Conservation (phyloP, 2,329 filamentous ascomycete genomes). For the Knufia petricola region DNA sequence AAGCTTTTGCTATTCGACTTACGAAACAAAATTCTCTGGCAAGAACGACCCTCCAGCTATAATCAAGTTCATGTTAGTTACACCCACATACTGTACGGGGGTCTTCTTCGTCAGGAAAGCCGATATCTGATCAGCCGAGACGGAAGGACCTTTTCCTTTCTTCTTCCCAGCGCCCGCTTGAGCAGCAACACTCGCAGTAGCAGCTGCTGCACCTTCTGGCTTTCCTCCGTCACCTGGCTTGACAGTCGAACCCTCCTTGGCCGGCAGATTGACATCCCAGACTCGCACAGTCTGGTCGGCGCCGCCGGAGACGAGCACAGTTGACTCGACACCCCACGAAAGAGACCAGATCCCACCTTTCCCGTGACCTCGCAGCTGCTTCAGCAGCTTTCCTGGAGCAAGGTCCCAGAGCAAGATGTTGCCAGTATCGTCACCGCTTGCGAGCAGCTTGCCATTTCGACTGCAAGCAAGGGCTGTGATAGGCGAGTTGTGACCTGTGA, state of each 20-base stretch:
- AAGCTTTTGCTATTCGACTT: background rate
- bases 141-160: conserved; percentile 79
- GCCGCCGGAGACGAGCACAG: conserved; percentile 77
- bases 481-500: conserved; percentile 82
- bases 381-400: conserved; percentile 72
- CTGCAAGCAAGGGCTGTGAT: conserved; percentile 78
- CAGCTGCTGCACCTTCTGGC: conserved; percentile 29
- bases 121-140: conserved; percentile 86
- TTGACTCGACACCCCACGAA: conserved; percentile 88
- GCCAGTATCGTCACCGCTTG: conserved; percentile 77
- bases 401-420: conserved; percentile 94
- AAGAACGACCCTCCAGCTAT: conserved; percentile 68
- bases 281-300: conserved; percentile 87
- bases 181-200: conserved; percentile 29
- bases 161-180: conserved; percentile 42
- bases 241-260: conserved; percentile 49
- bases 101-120: conserved; percentile 95
- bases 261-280: conserved; percentile 76
- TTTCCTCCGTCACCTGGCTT: conserved; percentile 26
- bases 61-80: conserved; percentile 91
- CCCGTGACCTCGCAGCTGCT: conserved; percentile 86
- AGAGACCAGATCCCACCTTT: conserved; percentile 91
- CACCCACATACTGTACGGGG: conserved; percentile 83
- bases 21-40: conserved; percentile 29
- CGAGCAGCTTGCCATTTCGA: conserved; percentile 80